phyloP scores from a whole-genome alignment of 139 green algal species.

The Coelastrella sp. region DNA sequence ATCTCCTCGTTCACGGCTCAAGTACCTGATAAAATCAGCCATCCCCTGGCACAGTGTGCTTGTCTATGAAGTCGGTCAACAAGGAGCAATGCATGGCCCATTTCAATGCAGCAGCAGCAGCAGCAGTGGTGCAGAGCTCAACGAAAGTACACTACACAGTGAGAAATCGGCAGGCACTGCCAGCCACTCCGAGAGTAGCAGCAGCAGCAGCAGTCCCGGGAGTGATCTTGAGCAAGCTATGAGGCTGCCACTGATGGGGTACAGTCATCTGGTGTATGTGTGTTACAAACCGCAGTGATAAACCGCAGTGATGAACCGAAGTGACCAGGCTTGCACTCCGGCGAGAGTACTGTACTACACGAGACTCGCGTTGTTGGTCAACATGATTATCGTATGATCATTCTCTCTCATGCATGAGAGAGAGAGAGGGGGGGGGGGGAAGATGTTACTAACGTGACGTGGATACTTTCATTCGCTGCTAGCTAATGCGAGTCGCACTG shows the following conservation, averaged over 20 bases:
- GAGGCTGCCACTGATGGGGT: slow-evolving; percentile 5
- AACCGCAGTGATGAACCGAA: too few species aligned
- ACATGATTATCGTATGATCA: too few species aligned
- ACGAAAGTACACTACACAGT: too few species aligned
- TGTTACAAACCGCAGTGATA: background rate
- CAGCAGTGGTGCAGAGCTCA: background rate
- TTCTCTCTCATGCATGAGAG: too few species aligned
- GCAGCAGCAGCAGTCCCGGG: background rate
- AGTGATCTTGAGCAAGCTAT: slow-evolving; percentile 1
- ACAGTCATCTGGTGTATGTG: slow-evolving; percentile 29
- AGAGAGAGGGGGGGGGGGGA: too few species aligned
- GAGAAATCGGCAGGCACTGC: background rate
- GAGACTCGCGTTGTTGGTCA: too few species aligned
- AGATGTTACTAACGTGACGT: background rate
- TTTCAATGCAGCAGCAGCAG: background rate
- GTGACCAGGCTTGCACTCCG: too few species aligned
- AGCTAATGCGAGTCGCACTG: too few species aligned
- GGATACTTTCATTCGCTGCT: too few species aligned
- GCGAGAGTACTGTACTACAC: too few species aligned
- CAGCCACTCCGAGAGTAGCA: slow-evolving; percentile 1
- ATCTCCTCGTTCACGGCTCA: slow-evolving; percentile 18
- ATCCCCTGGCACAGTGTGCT: slow-evolving; percentile 46
- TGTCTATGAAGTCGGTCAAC: slow-evolving; percentile 63
- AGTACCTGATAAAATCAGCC: slow-evolving; percentile 36
- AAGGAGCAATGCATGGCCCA: slow-evolving; percentile 52